A percentile compares a stretch with the other conserved stretches of the same genome.
Evolutionary conservation across 345 rosid genomes (phyloP).

Genomic region (Corymbia maculata): DNA sequence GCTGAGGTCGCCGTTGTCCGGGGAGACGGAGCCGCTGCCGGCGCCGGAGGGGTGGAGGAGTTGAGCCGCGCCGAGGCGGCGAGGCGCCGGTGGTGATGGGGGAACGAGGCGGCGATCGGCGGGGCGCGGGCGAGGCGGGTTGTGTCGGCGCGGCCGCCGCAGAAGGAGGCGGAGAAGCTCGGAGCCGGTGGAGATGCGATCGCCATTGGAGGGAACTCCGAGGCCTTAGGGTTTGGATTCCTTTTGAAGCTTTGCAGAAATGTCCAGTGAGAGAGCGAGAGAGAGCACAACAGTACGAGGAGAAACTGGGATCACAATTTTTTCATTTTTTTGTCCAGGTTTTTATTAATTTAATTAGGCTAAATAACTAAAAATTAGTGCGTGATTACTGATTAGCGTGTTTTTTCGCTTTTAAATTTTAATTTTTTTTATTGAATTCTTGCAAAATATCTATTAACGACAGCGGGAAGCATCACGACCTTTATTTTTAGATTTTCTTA

Average conservation of each 20-base stretch:
- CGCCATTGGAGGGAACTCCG: constrained; percentile 11
- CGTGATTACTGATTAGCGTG: not conserved
- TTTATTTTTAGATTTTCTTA: no score
- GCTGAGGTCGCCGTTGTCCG: constrained; percentile 16
- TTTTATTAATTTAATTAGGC: not conserved
- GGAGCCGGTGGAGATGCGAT: constrained; percentile 19
- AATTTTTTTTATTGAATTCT: not conserved
- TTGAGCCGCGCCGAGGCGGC: constrained; percentile 12
- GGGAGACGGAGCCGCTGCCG: constrained; percentile 17
- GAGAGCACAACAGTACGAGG: not conserved
- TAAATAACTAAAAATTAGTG: not conserved
- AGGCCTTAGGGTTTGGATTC: not conserved
- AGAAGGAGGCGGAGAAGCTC: constrained; percentile 17
- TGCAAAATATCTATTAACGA: not conserved
- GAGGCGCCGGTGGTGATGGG: not conserved
- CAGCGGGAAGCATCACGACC: not conserved
- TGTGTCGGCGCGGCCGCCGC: constrained; percentile 7
- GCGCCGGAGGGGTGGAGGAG: constrained; percentile 10
- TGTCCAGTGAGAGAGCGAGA: not conserved
- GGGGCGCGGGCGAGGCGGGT: constrained; percentile 5
- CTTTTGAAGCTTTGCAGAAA: not conserved
- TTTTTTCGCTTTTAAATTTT: not conserved
- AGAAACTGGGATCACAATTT: not conserved
- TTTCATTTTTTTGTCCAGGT: not conserved
- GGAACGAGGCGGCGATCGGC: not conserved